Base-by-base conservation (phyloP, 1,284 basidiomycete species). In the Cryptococcus jaspeensis region DNA sequence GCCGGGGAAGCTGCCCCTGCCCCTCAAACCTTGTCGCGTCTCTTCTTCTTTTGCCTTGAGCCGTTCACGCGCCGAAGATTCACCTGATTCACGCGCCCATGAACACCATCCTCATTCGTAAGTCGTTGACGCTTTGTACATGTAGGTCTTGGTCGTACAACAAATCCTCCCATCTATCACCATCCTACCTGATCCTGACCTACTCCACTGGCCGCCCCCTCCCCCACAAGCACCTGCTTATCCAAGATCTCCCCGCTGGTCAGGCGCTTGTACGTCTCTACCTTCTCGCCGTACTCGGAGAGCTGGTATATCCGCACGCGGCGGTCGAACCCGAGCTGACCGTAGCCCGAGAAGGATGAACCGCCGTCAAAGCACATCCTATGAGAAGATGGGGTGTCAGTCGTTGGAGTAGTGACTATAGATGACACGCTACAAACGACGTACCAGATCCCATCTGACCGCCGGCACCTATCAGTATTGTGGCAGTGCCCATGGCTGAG, bases 321-420 rank as follows among this genome's bases (percentile, higher is more conserved):
- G n/a, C 91, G 84, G 71, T 94, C 89, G 70, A 95, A 94, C 4
- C 86, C 89, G 56, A 87, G 67, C 69, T 84, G 85, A 15, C 90
- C 85, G 68, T 94, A 95, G 15, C 88, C 92, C 23, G 89, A 88
- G 69, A 89, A 96, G 9, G 87, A 90, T 79, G 89, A 87, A 66
- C 93, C 94, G 28, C 94, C 94, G 22, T 90, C 90, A 72, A 99
- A 99, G 78, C 94, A 98, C 65, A 89, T 72, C 73, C 70, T 72
- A 49, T 18, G 6, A 51, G 8, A 40, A 16, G 13, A 20, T 5
- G 9, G 9, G 28, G 9, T 9, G 28, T 32, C 28, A 32, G 28
- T 32, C n/a, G 41, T n/a, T 5, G 18, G 13, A 40, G 42, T 38
- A n/a, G 16, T 3, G 25, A 52, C 28, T 41, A 16, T 25, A 53